A percentile compares a stretch with the other conserved stretches of the same genome.
These are phyloP conservation scores for Musa beccarii DNA, from an alignment of 176 grass and related monocot species.

Conservation along the genomic window DNA sequence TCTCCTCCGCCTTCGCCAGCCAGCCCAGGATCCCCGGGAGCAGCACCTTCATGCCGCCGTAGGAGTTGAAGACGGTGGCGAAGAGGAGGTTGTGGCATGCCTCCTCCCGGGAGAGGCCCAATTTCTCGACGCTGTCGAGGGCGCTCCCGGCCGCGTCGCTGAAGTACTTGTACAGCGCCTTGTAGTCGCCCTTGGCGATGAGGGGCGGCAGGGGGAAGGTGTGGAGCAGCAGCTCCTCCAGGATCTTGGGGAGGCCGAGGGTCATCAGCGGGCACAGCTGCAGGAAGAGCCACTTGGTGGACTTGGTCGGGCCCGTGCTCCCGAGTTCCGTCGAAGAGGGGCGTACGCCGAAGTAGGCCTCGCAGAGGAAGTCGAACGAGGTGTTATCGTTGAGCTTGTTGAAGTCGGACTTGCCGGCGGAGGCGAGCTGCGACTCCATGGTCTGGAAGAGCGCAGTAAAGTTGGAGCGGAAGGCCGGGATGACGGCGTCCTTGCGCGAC, in stretches of 20 bases:
- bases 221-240: constrained; percentile 69
- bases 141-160: background rate
- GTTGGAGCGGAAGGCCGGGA: constrained; percentile 46
- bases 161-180: constrained; percentile 49
- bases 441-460: constrained; percentile 40
- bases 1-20: constrained; percentile 17
- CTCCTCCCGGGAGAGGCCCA: constrained; percentile 46
- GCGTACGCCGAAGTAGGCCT: constrained; percentile 51
- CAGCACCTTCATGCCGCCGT: constrained; percentile 53
- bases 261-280: constrained; percentile 44
- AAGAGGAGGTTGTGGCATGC: constrained; percentile 71
- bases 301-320: constrained; percentile 22
- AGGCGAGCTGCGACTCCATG: constrained; percentile 36
- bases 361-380: constrained; percentile 58
- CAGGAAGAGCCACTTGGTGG: constrained; percentile 47
- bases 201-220: constrained; percentile 37
- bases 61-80: constrained; percentile 57
- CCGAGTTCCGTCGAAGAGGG: constrained; percentile 28
- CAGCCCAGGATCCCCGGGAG: constrained; percentile 32
- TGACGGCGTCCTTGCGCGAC: constrained; percentile 43
- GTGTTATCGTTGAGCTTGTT: constrained; percentile 51
- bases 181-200: constrained; percentile 40
- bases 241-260: constrained; percentile 35
- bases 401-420: constrained; percentile 35
- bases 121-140: constrained; percentile 35